Evolutionary conservation across 192 early-diverging fungal species (phyloP), one percentile per base, ranked within the genome.

Genomic region (Lobosporangium transversale): DNA sequence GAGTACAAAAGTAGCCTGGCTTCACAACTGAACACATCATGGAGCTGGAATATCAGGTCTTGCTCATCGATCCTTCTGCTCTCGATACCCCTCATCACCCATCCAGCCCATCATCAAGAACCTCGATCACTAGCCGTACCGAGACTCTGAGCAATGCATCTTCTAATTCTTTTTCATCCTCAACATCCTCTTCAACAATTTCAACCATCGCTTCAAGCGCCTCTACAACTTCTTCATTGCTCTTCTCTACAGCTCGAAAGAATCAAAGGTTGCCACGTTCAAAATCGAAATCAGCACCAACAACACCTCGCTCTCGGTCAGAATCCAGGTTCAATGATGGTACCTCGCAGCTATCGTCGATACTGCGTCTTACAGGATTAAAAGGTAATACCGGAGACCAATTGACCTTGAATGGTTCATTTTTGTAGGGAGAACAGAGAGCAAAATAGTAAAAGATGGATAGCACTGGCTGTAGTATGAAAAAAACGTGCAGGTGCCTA

Each of bases 301-400:
- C 44, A 24, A 4, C 44, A 27, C 59, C 61, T 10, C 70, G 70
- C 4, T 74, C 70, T 12, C 70, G 62, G 8, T 74, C 70, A 74
- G 62, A 64, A 56, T 74, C 70, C 57, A 51, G 70, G 62, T 74
- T 49, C 7, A 64, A 62, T 49, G 62, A 74, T 47, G 56, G 57
- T 21, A 42, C 54, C 15, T 21, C 36, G 15, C 35, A 32, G 20
- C 30, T 74, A 49, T 44, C 70, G 1, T 74, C 70, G 65, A 65
- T 74, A 74, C 35, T 74, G 31, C 62, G 61, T 40, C 29, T 64
- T 24, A 55, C 55, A 32, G 70, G 70, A 58, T 57, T 74, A 5
- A 64, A 74, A 65, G 70, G 70, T 74, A 71, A 14, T 32, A 56
- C 7, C 17, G 10, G 10, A 42, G 17, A 42, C 17, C 10, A 42